Evolutionary conservation across 2,329 filamentous ascomycete species (phyloP), one percentile per base, ranked within the genome.

Genomic region (Furcasterigmium furcatum): DNA sequence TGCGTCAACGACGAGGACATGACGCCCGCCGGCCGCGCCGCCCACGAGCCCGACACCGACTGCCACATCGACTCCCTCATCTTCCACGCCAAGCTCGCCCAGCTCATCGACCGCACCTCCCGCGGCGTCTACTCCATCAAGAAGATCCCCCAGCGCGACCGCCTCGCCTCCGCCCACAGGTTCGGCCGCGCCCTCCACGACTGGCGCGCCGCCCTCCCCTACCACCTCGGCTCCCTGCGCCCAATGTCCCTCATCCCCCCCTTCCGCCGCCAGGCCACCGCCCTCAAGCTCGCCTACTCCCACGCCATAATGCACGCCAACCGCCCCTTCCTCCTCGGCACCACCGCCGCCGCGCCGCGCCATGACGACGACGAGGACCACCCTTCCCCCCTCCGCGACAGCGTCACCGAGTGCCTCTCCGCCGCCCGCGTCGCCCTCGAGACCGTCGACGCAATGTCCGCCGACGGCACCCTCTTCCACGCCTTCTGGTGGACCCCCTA

Each of bases 261-360:
- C 5, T 74, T 76, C 32, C 63, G 59, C 27, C 67, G 65, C 4
- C 78, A 82, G 50, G 71, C 76, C 3, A 73, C 67, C 1, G 76
- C 79, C 1, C 58, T 82, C 9, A 74, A 72, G 32, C 62, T 82
- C 0, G 76, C 76, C 0, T 73, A 80, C 50, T 72, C 69, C 5
- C 79, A 82, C 44, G 75, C 77, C 3, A 65, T 77, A 9, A 77
- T 83, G 55, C 69, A 82, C 16, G 71, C 76, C 7, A 79, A 77
- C 39, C 71, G 79, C 0, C 71, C 75, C 0, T 77, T 81, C 38
- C 65, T 82, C 1, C 63, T 82, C 0, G 65, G 45, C 62, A 35
- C 34, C 9, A 7, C 24, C 45, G n/a, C n/a, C n/a, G n/a, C n/a
- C n/a, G n/a, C n/a, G n/a, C n/a, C n/a, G n/a, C n/a, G n/a, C n/a